These are phyloP conservation scores for Blepharisma japonicum DNA, from an alignment of 73 alveolate genomes.

Conservation along the genomic window DNA sequence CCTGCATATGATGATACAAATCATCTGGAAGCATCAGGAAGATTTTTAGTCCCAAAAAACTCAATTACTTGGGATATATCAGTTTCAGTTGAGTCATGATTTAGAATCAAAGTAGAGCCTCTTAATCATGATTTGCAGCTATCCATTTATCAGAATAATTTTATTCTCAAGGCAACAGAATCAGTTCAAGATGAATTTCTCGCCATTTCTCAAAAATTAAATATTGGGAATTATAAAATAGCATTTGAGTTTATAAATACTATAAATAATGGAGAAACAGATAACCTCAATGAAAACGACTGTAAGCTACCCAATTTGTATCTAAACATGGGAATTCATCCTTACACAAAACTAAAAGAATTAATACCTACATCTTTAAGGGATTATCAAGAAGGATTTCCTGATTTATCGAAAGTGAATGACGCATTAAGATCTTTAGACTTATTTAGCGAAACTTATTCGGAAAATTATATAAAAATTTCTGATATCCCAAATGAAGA, in stretches of 20 bases:
- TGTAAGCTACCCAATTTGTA: constrained; percentile 7
- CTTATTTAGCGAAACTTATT: background rate
- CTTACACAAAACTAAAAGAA: background rate
- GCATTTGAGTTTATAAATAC: background rate
- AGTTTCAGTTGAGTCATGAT: background rate
- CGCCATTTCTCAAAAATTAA: background rate
- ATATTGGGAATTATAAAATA: background rate
- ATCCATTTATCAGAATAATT: background rate
- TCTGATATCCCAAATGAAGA: background rate
- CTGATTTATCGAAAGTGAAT: background rate
- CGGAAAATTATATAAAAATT: background rate
- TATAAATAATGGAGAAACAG: background rate
- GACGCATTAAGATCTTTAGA: background rate
- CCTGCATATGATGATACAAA: background rate
- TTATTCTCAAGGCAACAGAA: background rate
- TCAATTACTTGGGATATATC: background rate
- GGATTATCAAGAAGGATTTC: background rate
- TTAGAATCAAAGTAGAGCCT: constrained; percentile 11
- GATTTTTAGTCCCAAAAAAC: background rate
- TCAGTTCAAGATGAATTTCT: background rate
- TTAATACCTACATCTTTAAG: background rate
- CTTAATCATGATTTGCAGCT: background rate
- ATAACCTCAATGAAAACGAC: background rate
- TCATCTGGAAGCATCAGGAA: constrained; percentile 7
- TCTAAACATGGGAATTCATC: background rate